Evolutionary conservation across 1,139 yeast species (phyloP).

Genomic region (Geotrichum cucujoidarum): DNA sequence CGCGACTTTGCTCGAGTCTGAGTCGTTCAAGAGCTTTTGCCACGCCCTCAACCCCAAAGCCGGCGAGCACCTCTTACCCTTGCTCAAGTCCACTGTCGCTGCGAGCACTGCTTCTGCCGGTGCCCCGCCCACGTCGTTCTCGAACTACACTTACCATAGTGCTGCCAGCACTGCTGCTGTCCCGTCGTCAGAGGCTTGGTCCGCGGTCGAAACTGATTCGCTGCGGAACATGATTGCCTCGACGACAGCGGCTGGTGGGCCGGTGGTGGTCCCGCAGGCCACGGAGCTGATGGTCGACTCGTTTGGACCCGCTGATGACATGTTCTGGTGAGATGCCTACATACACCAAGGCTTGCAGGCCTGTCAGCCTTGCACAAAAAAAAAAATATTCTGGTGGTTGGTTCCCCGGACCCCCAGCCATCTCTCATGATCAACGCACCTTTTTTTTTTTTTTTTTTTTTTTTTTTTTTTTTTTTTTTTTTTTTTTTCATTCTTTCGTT

Average conservation of each 20-base stretch:
- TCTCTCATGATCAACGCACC: too few relatives aligned
- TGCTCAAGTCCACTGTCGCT: conserved; percentile 5
- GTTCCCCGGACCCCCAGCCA: background rate
- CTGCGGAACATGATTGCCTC: too few relatives aligned
- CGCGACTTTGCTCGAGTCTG: conserved; percentile 6
- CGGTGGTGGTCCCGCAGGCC: background rate
- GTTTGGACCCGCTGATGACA: background rate
- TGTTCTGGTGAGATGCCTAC: background rate
- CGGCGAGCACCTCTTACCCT: background rate
- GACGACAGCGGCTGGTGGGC: background rate
- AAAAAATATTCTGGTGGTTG: background rate
- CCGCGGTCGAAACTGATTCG: too few relatives aligned
- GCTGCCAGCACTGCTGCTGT: background rate
- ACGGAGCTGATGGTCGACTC: background rate
- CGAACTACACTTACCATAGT: conserved; percentile 6
- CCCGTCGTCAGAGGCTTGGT: too few relatives aligned
- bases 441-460: background rate
- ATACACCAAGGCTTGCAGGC: too few relatives aligned
- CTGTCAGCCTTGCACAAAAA: too few relatives aligned
- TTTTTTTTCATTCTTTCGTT: background rate
- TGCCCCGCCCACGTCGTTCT: background rate
- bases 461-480: background rate
- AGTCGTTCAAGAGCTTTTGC: conserved; percentile 14
- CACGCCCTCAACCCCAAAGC: conserved; percentile 12
- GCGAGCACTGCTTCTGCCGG: background rate